Evolutionary conservation across 73 alveolate species (phyloP).

Genomic region (Paramecium biaurelia): DNA sequence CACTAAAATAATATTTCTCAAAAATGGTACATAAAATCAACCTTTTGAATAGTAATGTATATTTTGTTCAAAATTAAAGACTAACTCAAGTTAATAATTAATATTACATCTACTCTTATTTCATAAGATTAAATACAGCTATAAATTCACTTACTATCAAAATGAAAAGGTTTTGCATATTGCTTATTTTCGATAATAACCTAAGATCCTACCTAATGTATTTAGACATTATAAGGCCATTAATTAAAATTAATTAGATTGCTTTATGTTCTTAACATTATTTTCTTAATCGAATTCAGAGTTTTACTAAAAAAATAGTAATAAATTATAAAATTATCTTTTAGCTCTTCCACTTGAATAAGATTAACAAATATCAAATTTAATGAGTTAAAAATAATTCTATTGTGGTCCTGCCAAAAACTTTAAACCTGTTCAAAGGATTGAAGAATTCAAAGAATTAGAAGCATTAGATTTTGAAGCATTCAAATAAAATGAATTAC

Average conservation of each 20-base stretch:
- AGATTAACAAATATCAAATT: not conserved
- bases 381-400: not conserved
- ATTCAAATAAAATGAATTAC: not conserved
- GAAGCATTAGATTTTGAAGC: not conserved
- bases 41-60: not conserved
- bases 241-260: not conserved
- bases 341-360: not conserved
- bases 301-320: not conserved
- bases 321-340: not conserved
- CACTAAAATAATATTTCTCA: not conserved
- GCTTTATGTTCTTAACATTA: not conserved
- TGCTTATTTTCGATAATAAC: not conserved
- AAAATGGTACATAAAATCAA: not conserved
- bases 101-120: not conserved
- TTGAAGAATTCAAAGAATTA: not conserved
- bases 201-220: not conserved
- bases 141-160: not conserved
- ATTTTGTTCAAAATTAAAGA: not conserved
- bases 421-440: not conserved
- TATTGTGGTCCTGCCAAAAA: slow-evolving; percentile 10
- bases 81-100: not conserved
- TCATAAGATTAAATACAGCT: not conserved
- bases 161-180: not conserved
- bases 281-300: slow-evolving; percentile 16
- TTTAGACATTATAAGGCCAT: not conserved